A percentile compares a stretch with the other conserved stretches of the same genome.
phyloP scores from a whole-genome alignment of 228 moss, liverwort and hornwort genomes.

The Sphagnum fallax region DNA sequence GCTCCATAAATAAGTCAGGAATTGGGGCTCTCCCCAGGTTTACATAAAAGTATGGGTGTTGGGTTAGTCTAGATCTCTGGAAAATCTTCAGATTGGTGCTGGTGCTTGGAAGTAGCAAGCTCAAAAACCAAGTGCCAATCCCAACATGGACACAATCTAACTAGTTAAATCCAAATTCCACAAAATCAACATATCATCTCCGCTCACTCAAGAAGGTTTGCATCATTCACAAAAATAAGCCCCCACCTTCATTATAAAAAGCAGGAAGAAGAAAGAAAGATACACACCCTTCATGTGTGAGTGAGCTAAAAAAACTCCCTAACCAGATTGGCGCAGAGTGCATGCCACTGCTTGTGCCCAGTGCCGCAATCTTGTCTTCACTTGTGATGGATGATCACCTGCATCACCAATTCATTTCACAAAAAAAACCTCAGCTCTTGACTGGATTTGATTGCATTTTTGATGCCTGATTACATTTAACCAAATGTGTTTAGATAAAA shows the following conservation, averaged over 20 bases:
- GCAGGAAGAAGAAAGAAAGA: not conserved
- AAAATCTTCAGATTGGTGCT: not conserved
- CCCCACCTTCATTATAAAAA: not conserved
- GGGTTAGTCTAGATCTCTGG: not conserved
- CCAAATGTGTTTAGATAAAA: too few relatives aligned
- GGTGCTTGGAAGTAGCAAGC: not conserved
- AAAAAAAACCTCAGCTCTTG: not conserved
- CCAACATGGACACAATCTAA: not conserved
- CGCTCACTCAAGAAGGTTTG: not conserved
- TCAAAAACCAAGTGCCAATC: too few relatives aligned
- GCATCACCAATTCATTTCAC: not conserved
- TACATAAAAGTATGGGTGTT: not conserved
- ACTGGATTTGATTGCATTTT: not conserved
- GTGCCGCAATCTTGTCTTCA: constrained; percentile 8
- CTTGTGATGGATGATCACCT: constrained; percentile 7
- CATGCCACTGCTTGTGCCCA: constrained; percentile 14
- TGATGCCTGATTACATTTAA: not conserved
- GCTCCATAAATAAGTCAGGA: not conserved
- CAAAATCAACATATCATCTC: not conserved
- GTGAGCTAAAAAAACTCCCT: not conserved
- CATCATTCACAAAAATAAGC: not conserved
- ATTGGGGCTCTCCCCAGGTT: constrained; percentile 3
- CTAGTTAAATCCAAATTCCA: not conserved
- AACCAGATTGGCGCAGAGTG: constrained; percentile 3
- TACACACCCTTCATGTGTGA: not conserved